These are phyloP conservation scores for Angophora floribunda DNA, from an alignment of 345 rosid genomes.

Conservation along the genomic window DNA sequence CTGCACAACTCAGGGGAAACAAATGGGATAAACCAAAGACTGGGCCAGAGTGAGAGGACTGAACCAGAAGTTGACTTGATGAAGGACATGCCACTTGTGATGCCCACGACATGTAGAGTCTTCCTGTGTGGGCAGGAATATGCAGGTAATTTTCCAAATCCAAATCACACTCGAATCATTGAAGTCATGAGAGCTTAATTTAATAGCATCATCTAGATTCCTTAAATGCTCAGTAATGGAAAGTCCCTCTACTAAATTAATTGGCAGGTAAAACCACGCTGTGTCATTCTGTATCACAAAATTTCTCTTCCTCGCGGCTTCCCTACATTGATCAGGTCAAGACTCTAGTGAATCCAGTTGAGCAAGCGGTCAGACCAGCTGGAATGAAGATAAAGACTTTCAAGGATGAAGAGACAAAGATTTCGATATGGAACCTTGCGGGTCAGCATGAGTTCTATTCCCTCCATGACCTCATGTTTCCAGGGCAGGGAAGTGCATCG, in stretches of 20 bases:
- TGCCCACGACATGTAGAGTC: conserved; percentile 74
- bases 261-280: conserved; percentile 70
- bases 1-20: conserved; percentile 63
- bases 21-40: conserved; percentile 57
- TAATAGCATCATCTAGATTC: neutral
- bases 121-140: conserved; percentile 95
- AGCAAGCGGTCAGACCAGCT: conserved; percentile 70
- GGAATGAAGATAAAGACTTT: conserved; percentile 85
- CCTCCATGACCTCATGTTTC: conserved; percentile 94
- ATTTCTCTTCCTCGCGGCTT: conserved; percentile 54
- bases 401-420: conserved; percentile 76
- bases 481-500: conserved; percentile 74
- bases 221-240: neutral
- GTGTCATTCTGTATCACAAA: conserved; percentile 64
- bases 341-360: conserved; percentile 72
- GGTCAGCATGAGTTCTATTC: conserved; percentile 86
- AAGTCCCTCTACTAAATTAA: neutral
- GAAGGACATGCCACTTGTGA: conserved; percentile 80
- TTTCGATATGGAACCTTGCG: conserved; percentile 83
- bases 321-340: conserved; percentile 76
- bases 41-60: conserved; percentile 58
- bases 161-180: neutral
- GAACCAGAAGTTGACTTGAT: conserved; percentile 52
- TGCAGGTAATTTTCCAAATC: conserved; percentile 39
- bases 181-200: neutral